Percentiles rank a stretch among this genome's conserved stretches.
These are phyloP conservation scores for Penicillium sp. DNA, from an alignment of 2,329 filamentous ascomycete genomes.

Conservation along the genomic window DNA sequence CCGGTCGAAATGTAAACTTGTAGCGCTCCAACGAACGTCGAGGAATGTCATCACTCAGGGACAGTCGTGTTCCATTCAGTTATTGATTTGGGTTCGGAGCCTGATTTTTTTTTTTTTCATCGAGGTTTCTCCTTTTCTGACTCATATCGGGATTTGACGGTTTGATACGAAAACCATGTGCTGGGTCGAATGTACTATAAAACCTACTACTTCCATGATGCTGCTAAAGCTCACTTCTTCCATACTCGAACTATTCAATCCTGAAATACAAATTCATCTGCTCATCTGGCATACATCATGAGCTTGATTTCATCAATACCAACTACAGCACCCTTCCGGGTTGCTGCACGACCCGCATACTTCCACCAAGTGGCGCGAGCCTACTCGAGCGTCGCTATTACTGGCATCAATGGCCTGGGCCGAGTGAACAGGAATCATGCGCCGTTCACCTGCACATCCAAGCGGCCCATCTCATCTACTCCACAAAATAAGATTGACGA, in stretches of 20 bases:
- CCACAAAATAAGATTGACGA: constrained; percentile 16
- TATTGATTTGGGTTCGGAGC: background rate
- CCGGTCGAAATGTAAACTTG: background rate
- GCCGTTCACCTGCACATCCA: constrained; percentile 6
- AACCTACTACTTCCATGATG: background rate
- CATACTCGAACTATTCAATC: background rate
- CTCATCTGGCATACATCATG: constrained; percentile 18
- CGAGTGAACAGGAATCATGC: constrained; percentile 10
- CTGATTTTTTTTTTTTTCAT: background rate
- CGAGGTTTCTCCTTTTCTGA: background rate
- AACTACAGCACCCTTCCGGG: constrained; percentile 27
- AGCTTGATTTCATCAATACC: constrained; percentile 27
- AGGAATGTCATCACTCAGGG: background rate
- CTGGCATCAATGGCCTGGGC: constrained; percentile 16
- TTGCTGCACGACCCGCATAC: constrained; percentile 24
- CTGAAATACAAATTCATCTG: background rate
- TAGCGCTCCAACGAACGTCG: background rate
- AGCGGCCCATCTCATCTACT: constrained; percentile 16
- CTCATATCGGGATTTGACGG: background rate
- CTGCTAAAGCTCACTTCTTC: background rate
- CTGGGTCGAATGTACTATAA: background rate
- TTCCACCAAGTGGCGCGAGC: constrained; percentile 24
- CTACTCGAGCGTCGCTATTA: constrained; percentile 23
- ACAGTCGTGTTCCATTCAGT: background rate
- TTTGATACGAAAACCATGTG: background rate